phyloP scores from a whole-genome alignment of 2,329 filamentous ascomycete species.

The Colletotrichum sp. region DNA sequence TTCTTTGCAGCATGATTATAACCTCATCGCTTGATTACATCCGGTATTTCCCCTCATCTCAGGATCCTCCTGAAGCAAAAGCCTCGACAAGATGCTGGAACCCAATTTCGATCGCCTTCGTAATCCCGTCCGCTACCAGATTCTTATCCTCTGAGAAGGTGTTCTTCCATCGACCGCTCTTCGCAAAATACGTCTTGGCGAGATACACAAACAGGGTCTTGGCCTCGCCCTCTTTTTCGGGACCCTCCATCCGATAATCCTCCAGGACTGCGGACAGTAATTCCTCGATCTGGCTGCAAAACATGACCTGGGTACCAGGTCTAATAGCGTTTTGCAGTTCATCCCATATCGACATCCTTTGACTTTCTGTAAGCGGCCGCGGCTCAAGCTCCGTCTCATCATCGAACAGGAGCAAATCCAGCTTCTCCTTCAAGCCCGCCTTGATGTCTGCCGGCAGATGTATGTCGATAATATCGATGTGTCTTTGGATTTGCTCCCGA shows the following conservation, averaged over 20 bases:
- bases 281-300: slow-evolving; percentile 20
- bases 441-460: slow-evolving; percentile 24
- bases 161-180: slow-evolving; percentile 25
- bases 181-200: slow-evolving; percentile 24
- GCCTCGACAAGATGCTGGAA: slow-evolving; percentile 25
- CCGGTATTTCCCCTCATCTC: neutral
- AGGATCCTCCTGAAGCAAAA: neutral
- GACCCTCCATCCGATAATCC: slow-evolving; percentile 22
- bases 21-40: neutral
- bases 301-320: slow-evolving; percentile 25
- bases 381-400: slow-evolving; percentile 20
- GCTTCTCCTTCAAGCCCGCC: slow-evolving; percentile 8
- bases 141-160: slow-evolving; percentile 22
- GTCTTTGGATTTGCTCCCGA: slow-evolving; percentile 29
- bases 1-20: neutral
- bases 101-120: slow-evolving; percentile 24
- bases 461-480: slow-evolving; percentile 27
- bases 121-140: slow-evolving; percentile 25
- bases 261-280: slow-evolving; percentile 21
- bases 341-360: slow-evolving; percentile 25
- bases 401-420: slow-evolving; percentile 16
- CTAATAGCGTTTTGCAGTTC: slow-evolving; percentile 25
- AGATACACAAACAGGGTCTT: slow-evolving; percentile 16
- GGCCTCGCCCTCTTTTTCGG: slow-evolving; percentile 16
- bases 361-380: slow-evolving; percentile 16